Evolutionary conservation across 2,329 filamentous ascomycete species (phyloP), one percentile per base, ranked within the genome.

Genomic region (Monosporascus sp.): DNA sequence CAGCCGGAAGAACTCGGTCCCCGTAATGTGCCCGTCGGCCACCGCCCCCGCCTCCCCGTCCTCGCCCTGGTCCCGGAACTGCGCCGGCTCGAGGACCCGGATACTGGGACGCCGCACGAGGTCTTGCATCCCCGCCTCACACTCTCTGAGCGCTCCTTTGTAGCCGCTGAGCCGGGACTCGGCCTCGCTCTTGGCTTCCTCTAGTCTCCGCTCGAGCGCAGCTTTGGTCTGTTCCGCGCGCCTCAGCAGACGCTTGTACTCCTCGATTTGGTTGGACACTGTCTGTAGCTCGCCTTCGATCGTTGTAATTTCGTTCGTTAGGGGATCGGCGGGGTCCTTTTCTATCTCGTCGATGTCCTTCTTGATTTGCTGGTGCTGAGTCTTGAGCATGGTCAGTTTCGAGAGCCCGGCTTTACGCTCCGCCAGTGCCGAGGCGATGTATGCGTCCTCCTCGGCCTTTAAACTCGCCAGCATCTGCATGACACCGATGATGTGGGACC

Each of bases 91-190:
- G 7, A 84, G 63, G 0, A 81, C 79, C 41, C 72, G 72, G 5
- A 83, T 69, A 0, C 81, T 80, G 1, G 84, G 83, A 15, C 77
- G 75, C 9, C 70, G 74, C 59, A 91, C 72, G 54, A 91, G 79
- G 4, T 71, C 72, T 5, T 72, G 70, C 6, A 90, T 75, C 51
- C 88, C 81, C 15, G 72, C 73, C 55, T 91, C 85, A 6, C 89
- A 77, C 51, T 89, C 80, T 52, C 75, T 80, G 37, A 90, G 70
- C 4, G 86, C 85, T 1, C 84, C 81, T 20, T 78, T 81, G 65
- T 90, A 91, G 0, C 86, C 85, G 52, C 85, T 88, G 15, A 90
- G 67, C n/a, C 83, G 83, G 2, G 87, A 84, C 65, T 90, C 87
- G 38, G 85, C 75, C 51, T 78, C 77, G 59, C 85, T 90, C 57